Conservation (phyloP, 192 early-diverging fungal genomes). For the Coemansia sp. region DNA sequence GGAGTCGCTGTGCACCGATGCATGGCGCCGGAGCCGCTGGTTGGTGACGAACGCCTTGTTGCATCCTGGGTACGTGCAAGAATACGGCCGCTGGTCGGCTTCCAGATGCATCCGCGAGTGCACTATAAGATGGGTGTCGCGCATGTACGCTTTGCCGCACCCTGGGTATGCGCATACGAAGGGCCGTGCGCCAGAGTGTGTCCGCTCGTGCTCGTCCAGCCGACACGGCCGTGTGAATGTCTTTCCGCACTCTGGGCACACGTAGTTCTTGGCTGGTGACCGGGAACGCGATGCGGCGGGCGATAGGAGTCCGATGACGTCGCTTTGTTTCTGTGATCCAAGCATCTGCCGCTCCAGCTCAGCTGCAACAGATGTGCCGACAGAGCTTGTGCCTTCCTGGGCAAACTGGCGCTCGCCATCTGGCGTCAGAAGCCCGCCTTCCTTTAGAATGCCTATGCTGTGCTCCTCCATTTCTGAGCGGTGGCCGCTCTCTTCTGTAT, state of each 20-base stretch:
- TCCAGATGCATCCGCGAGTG: constrained; percentile 27
- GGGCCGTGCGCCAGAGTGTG: constrained; percentile 75
- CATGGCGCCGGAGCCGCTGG: constrained; percentile 57
- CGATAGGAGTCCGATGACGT: background rate
- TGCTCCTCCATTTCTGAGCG: background rate
- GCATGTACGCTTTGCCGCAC: constrained; percentile 73
- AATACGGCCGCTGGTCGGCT: constrained; percentile 12
- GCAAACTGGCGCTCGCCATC: background rate
- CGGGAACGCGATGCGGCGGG: background rate
- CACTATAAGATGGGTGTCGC: constrained; percentile 30
- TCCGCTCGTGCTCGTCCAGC: constrained; percentile 61
- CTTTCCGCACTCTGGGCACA: constrained; percentile 26
- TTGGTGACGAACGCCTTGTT: constrained; percentile 43
- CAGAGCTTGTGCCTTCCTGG: background rate
- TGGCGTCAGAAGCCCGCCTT: constrained; percentile 11
- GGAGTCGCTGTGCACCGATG: constrained; percentile 28
- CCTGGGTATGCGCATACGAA: constrained; percentile 67
- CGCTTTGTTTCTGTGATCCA: background rate
- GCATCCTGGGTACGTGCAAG: constrained; percentile 30
- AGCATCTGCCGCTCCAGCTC: background rate
- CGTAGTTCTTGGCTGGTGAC: constrained; percentile 22
- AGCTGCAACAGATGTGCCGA: background rate
- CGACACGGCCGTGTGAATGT: constrained; percentile 28
- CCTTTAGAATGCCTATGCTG: background rate
- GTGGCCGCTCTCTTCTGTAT: background rate